phyloP scores from a whole-genome alignment of 805 yeast species.

The Zygosaccharomyces kombuchaensis region DNA sequence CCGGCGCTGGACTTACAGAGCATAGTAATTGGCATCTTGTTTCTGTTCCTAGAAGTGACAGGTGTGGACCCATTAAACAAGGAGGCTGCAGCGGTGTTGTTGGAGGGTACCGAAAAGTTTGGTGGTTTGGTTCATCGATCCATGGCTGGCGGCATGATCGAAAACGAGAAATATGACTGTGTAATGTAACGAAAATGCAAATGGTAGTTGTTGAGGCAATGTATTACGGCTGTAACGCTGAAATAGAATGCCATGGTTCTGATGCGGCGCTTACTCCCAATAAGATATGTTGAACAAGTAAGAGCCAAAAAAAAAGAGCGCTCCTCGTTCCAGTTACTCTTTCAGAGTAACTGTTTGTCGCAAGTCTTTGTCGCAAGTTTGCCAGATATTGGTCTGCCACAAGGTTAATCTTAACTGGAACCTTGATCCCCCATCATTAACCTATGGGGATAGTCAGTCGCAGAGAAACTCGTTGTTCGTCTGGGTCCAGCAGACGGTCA shows the following conservation, averaged over 20 bases:
- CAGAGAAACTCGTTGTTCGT: too few relatives aligned
- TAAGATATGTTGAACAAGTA: too few relatives aligned
- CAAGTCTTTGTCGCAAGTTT: too few relatives aligned
- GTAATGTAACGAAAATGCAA: slow-evolving; percentile 35
- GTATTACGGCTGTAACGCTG: too few relatives aligned
- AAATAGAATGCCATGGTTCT: too few relatives aligned
- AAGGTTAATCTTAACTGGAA: too few relatives aligned
- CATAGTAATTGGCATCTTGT: slow-evolving; percentile 78
- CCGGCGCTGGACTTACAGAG: slow-evolving; percentile 83
- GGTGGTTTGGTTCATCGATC: slow-evolving; percentile 51
- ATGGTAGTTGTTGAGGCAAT: not conserved
- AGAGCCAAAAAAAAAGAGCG: not conserved
- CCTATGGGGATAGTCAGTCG: too few relatives aligned
- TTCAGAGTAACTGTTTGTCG: too few relatives aligned
- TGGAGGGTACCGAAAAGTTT: slow-evolving; percentile 46
- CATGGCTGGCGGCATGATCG: slow-evolving; percentile 70
- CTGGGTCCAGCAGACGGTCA: too few relatives aligned
- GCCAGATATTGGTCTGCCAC: too few relatives aligned
- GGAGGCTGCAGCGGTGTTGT: slow-evolving; percentile 68
- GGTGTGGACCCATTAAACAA: slow-evolving; percentile 90
- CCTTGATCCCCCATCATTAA: too few relatives aligned
- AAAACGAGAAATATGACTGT: slow-evolving; percentile 55
- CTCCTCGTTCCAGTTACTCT: not conserved
- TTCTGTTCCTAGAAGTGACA: slow-evolving; percentile 84
- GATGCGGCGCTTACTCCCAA: too few relatives aligned